Percentiles rank a stretch among this genome's conserved stretches.
Conservation (phyloP, 192 early-diverging fungal species). For the Coemansia aciculifera region DNA sequence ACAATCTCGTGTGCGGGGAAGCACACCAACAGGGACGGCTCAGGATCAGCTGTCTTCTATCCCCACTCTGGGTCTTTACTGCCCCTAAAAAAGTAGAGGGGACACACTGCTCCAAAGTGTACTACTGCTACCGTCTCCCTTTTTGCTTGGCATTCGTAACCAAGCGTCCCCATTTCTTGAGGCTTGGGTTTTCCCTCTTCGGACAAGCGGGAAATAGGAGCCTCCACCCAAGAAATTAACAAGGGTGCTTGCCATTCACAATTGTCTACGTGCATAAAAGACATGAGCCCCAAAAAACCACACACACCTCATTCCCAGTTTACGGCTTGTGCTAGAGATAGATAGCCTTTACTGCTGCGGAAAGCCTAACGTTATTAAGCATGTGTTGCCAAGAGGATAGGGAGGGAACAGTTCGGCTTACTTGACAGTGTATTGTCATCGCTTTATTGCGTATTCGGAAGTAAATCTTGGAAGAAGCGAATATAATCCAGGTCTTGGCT, state of each 20-base stretch:
- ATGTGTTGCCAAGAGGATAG: background rate
- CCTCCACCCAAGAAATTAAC: background rate
- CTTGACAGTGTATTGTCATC: background rate
- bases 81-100: background rate
- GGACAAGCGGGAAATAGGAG: background rate
- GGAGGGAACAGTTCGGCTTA: background rate
- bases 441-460: background rate
- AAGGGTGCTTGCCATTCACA: background rate
- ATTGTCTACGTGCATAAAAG: slow-evolving; percentile 4
- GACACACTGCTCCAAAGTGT: background rate
- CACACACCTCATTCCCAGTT: background rate
- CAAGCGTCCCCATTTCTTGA: background rate
- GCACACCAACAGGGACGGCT: slow-evolving; percentile 1
- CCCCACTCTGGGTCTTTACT: background rate
- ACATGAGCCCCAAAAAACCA: background rate
- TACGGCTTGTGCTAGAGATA: background rate
- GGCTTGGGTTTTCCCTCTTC: background rate
- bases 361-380: slow-evolving; percentile 6
- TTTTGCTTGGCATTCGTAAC: background rate
- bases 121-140: background rate
- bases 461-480: background rate
- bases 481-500: background rate
- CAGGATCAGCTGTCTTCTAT: slow-evolving; percentile 5
- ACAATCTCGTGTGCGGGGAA: background rate
- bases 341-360: background rate